These are phyloP conservation scores for Teunomyces kruisii DNA, from an alignment of 805 yeast species.

Conservation along the genomic window DNA sequence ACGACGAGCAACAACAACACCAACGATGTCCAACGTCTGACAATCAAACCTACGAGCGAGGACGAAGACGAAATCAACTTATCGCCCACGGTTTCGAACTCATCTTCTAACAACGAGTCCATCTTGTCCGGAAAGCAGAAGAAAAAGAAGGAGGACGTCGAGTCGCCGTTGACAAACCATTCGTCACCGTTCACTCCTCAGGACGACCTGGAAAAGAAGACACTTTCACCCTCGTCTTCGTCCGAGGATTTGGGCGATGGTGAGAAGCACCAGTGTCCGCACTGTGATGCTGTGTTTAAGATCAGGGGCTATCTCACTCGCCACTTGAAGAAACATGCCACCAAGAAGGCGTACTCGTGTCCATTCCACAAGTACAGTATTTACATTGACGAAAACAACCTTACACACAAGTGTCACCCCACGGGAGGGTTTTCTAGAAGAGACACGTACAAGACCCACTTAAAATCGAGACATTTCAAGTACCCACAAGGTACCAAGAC, in stretches of 20 bases:
- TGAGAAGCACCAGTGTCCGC: slow-evolving; percentile 42
- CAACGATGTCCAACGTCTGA: not conserved
- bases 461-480: slow-evolving; percentile 55
- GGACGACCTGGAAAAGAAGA: slow-evolving; percentile 10
- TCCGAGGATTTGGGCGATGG: slow-evolving; percentile 18
- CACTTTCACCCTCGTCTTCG: slow-evolving; percentile 6
- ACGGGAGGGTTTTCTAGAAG: slow-evolving; percentile 60
- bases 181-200: slow-evolving; percentile 27
- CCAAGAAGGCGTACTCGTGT: slow-evolving; percentile 52
- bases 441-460: slow-evolving; percentile 59
- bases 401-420: slow-evolving; percentile 51
- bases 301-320: slow-evolving; percentile 56
- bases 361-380: slow-evolving; percentile 46
- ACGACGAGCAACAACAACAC: too few species aligned
- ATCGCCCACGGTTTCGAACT: slow-evolving; percentile 40
- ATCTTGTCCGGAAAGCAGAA: slow-evolving; percentile 19
- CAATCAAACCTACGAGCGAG: too few species aligned
- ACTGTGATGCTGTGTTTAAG: slow-evolving; percentile 49
- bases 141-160: slow-evolving; percentile 14
- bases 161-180: slow-evolving; percentile 30
- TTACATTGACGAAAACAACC: slow-evolving; percentile 39
- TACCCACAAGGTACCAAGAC: slow-evolving; percentile 57
- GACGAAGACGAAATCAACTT: slow-evolving; percentile 13
- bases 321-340: slow-evolving; percentile 53
- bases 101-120: slow-evolving; percentile 32